phyloP scores from a whole-genome alignment of 2,329 filamentous ascomycete genomes.

The Metarhizium album region DNA sequence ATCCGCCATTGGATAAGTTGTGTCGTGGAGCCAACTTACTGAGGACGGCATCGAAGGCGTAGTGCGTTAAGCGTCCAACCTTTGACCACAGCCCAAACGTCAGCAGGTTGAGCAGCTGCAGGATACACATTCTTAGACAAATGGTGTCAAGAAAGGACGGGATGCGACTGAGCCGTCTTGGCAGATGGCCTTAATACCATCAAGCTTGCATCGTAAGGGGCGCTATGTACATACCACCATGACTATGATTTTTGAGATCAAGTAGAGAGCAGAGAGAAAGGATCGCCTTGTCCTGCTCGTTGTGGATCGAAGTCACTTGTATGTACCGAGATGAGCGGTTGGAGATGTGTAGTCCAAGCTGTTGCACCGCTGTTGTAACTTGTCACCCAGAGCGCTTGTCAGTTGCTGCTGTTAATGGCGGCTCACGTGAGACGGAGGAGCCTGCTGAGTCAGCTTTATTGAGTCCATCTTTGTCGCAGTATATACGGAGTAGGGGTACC shows the following conservation, averaged over 20 bases:
- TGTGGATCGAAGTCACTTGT: not conserved
- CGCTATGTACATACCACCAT: constrained; percentile 22
- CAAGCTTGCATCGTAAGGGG: not conserved
- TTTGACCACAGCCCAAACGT: constrained; percentile 61
- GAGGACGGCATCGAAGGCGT: constrained; percentile 91
- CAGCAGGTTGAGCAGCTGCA: constrained; percentile 55
- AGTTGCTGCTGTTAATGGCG: not conserved
- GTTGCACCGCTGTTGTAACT: not conserved
- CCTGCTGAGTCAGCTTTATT: not conserved
- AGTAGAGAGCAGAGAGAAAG: not conserved
- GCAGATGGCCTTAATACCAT: not conserved
- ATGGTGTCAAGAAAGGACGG: constrained; percentile 3
- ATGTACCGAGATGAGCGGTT: not conserved
- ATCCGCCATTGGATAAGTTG: not conserved
- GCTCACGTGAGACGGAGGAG: not conserved
- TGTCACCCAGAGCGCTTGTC: not conserved
- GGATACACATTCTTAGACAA: constrained; percentile 22
- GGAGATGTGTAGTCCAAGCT: not conserved
- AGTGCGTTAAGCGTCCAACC: constrained; percentile 89
- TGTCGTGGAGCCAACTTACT: constrained; percentile 41
- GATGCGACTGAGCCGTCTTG: not conserved
- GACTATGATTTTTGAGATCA: constrained; percentile 8
- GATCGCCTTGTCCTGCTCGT: not conserved
- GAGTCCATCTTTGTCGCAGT: too few species aligned
- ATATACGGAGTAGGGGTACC: too few species aligned